Conservation (phyloP, 2,329 filamentous ascomycete species). For the Colletotrichum plurivorum region DNA sequence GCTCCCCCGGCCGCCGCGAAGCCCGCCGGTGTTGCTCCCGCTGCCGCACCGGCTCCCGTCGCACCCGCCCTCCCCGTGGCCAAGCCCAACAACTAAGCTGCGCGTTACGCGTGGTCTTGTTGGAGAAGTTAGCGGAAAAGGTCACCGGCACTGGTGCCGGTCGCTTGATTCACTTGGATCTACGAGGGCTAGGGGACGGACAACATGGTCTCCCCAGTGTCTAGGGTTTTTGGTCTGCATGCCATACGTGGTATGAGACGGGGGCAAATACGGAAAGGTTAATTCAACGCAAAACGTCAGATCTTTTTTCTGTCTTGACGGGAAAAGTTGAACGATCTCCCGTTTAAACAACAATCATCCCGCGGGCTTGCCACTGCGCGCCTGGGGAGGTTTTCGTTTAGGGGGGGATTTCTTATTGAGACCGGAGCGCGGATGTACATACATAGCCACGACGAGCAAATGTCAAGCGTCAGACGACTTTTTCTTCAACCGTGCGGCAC, state of each 20-base stretch:
- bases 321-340: neutral
- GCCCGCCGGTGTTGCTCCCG: constrained; percentile 17
- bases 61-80: constrained; percentile 25
- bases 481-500: neutral
- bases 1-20: constrained; percentile 15
- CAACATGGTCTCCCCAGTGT: neutral
- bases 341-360: too few relatives aligned
- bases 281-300: constrained; percentile 4
- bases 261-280: neutral
- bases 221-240: neutral
- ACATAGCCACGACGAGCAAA: constrained; percentile 26
- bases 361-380: neutral
- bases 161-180: constrained; percentile 3
- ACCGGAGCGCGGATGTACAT: constrained; percentile 23
- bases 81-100: constrained; percentile 29
- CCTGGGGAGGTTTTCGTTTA: neutral
- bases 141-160: constrained; percentile 29
- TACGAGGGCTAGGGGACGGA: constrained; percentile 14
- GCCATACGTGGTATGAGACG: neutral
- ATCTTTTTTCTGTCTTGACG: neutral
- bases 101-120: neutral
- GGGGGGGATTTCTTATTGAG: neutral
- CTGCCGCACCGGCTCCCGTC: constrained; percentile 30
- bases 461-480: constrained; percentile 20
- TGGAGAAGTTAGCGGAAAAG: constrained; percentile 10